Percentiles rank a stretch among this genome's conserved stretches.
phyloP scores from a whole-genome alignment of 2,329 filamentous ascomycete genomes.

The Trichoderma oligosporum region DNA sequence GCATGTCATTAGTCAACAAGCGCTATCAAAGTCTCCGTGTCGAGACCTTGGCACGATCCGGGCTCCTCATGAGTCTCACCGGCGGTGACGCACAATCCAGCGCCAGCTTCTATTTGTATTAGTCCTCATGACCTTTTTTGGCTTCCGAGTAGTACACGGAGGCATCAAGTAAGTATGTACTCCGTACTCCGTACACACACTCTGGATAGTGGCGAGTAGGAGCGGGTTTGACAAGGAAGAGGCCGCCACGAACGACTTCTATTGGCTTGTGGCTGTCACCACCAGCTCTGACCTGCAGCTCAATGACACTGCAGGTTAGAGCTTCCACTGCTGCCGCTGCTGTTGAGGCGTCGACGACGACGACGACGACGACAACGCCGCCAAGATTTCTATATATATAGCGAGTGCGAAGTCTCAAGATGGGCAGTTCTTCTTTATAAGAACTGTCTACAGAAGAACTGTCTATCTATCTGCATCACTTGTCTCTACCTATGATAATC shows the following conservation, averaged over 20 bases:
- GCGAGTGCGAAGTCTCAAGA: background rate
- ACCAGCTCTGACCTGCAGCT: background rate
- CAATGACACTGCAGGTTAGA: background rate
- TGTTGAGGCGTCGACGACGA: background rate
- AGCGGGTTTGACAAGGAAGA: conserved; percentile 6
- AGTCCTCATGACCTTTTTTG: conserved; percentile 18
- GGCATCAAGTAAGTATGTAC: background rate
- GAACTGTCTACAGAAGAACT: too few species aligned
- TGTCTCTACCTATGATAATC: too few species aligned
- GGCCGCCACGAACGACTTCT: background rate
- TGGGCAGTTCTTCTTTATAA: too few species aligned
- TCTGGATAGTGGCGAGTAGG: background rate
- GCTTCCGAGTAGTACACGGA: too few species aligned
- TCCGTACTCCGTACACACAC: background rate
- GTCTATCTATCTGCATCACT: too few species aligned
- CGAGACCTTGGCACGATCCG: too few species aligned
- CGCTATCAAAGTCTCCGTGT: background rate
- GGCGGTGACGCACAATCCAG: conserved; percentile 16
- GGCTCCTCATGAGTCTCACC: conserved; percentile 18
- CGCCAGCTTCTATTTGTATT: background rate
- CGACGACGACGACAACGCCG: background rate
- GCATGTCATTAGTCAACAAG: conserved; percentile 12
- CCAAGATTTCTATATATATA: background rate
- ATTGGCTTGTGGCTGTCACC: conserved; percentile 17
- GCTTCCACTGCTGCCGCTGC: background rate